Evolutionary conservation across 2,329 filamentous ascomycete genomes (phyloP).

Genomic region (Penicillium corylophilum): DNA sequence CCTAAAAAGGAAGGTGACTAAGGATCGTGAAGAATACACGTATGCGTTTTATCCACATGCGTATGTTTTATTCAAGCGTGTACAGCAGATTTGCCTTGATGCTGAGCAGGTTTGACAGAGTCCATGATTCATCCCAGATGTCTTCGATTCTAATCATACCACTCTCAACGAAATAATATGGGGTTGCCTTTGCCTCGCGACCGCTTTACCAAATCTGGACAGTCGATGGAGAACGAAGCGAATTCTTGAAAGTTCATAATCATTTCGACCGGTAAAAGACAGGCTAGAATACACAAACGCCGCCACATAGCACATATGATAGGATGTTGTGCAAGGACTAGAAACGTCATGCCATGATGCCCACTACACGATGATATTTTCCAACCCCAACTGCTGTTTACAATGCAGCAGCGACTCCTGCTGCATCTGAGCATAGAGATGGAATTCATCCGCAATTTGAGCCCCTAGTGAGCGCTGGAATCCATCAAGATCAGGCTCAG

Average conservation of each 20-base stretch:
- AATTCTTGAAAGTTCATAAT: neutral
- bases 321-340: neutral
- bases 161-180: neutral
- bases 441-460: slow-evolving; percentile 26
- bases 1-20: no score
- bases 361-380: slow-evolving; percentile 3
- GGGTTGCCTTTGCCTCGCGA: neutral
- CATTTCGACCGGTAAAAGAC: neutral
- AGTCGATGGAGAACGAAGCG: neutral
- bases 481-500: slow-evolving; percentile 27
- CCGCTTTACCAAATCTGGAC: neutral
- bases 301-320: neutral
- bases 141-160: neutral
- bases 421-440: slow-evolving; percentile 28
- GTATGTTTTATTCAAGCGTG: no score
- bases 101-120: no score
- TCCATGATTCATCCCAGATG: no score
- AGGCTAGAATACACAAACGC: neutral
- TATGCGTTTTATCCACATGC: no score
- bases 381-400: slow-evolving; percentile 11
- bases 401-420: slow-evolving; percentile 24
- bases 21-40: no score
- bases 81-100: no score
- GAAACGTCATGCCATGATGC: neutral
- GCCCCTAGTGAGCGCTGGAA: slow-evolving; percentile 26